These are phyloP conservation scores for Cercospora janseana DNA, from an alignment of 2,329 filamentous ascomycete genomes.

Conservation along the genomic window DNA sequence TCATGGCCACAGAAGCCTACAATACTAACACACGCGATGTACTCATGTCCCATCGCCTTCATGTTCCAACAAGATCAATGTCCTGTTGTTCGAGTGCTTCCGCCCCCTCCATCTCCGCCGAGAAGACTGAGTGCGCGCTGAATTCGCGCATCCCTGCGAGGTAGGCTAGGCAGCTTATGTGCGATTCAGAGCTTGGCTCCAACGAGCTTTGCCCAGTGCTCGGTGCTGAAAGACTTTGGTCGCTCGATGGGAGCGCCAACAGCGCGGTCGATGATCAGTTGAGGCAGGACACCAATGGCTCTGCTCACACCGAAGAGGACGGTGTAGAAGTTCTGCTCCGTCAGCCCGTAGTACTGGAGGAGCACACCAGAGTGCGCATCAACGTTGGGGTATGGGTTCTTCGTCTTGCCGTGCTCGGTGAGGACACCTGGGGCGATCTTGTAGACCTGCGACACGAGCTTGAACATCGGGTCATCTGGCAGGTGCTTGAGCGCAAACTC, in stretches of 20 bases:
- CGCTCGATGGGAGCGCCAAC: constrained; percentile 96
- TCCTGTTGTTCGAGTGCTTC: constrained; percentile 17
- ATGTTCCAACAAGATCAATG: constrained; percentile 11
- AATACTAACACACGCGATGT: constrained; percentile 16
- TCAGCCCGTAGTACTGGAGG: constrained; percentile 98
- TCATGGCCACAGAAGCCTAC: constrained; percentile 19
- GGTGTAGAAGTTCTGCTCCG: constrained; percentile 99
- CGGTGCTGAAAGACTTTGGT: constrained; percentile 98
- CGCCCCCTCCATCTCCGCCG: constrained; percentile 33
- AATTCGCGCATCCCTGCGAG: constrained; percentile 19
- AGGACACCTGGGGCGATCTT: constrained; percentile 98
- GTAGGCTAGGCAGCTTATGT: constrained; percentile 14
- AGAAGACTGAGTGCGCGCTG: constrained; percentile 30
- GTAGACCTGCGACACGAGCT: constrained; percentile 99
- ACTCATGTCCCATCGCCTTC: constrained; percentile 8
- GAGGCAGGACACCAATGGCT: constrained; percentile 95
- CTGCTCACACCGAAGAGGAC: constrained; percentile 98
- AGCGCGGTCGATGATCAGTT: constrained; percentile 99
- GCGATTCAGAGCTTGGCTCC: constrained; percentile 77
- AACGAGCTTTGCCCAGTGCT: constrained; percentile 91
- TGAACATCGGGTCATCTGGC: constrained; percentile 98
- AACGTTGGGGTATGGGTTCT: constrained; percentile 99
- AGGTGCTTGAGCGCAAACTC: constrained; percentile 92
- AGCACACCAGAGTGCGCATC: constrained; percentile 98
- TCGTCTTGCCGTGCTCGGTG: constrained; percentile 99